These are phyloP conservation scores for Pseudocercospora cruenta DNA, from an alignment of 2,329 filamentous ascomycete species.

Conservation along the genomic window DNA sequence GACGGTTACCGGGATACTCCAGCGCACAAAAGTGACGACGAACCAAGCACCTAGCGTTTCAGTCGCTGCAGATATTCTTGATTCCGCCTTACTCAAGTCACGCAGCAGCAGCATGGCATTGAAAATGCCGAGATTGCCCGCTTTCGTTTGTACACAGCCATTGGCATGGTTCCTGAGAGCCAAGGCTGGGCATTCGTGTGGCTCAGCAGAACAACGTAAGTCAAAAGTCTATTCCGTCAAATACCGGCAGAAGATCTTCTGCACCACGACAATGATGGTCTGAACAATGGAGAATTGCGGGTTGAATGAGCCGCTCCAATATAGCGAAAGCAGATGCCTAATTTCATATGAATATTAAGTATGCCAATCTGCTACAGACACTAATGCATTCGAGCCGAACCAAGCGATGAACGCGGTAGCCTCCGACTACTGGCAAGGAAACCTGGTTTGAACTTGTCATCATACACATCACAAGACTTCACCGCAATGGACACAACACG, in stretches of 20 bases:
- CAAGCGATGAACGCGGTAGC: background rate
- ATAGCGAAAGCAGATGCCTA: background rate
- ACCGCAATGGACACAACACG: background rate
- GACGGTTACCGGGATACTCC: background rate
- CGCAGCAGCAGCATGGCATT: conserved; percentile 3
- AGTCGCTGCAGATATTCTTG: background rate
- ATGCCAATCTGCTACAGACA: background rate
- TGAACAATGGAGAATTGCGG: background rate
- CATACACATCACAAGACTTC: conserved; percentile 4
- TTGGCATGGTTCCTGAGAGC: conserved; percentile 1
- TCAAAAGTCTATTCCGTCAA: background rate
- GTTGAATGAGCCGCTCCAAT: background rate
- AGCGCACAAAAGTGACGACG: background rate
- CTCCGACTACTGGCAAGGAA: background rate
- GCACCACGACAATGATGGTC: background rate
- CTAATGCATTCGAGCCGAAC: background rate
- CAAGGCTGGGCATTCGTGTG: conserved; percentile 8
- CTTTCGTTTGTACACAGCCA: background rate
- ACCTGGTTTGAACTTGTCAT: background rate
- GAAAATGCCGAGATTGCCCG: background rate
- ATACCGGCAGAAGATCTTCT: background rate
- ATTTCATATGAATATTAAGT: background rate
- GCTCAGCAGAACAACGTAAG: conserved; percentile 9
- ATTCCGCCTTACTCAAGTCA: background rate
- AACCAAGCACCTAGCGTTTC: conserved; percentile 1